These are phyloP conservation scores for Mercurialis annua DNA, from an alignment of 345 rosid genomes.

Conservation along the genomic window DNA sequence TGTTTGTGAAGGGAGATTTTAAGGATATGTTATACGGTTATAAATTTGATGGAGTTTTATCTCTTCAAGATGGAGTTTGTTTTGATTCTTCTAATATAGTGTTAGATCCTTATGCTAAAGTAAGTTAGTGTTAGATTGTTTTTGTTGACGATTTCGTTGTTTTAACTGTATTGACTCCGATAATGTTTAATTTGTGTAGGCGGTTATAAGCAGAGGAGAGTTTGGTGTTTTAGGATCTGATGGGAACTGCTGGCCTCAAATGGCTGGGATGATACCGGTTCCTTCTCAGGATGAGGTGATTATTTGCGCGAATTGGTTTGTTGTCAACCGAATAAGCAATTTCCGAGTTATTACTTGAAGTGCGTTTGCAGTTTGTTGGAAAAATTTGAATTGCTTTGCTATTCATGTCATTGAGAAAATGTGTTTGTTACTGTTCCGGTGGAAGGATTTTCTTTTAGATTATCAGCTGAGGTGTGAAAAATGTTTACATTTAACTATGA, in stretches of 20 bases:
- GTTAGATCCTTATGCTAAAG: conserved; percentile 95
- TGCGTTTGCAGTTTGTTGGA: too few species aligned
- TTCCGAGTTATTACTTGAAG: too few species aligned
- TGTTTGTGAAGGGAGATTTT: conserved; percentile 65
- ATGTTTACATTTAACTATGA: too few species aligned
- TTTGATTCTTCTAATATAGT: conserved; percentile 54
- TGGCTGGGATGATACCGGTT: conserved; percentile 82
- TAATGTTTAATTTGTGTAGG: conserved; percentile 43
- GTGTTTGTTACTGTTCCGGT: too few species aligned
- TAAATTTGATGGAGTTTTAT: conserved; percentile 66
- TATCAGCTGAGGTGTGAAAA: too few species aligned
- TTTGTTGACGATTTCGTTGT: not conserved
- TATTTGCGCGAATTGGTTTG: too few species aligned
- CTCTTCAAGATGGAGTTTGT: conserved; percentile 69
- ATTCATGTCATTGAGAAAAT: too few species aligned
- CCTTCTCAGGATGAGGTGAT: conserved; percentile 56
- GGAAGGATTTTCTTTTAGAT: too few species aligned
- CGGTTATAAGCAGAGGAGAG: conserved; percentile 78
- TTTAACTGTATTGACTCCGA: conserved; percentile 1
- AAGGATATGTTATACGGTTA: conserved; percentile 75
- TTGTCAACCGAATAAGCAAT: too few species aligned
- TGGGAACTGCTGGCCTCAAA: conserved; percentile 84
- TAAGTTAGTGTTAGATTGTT: conserved; percentile 21
- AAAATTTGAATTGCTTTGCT: too few species aligned
- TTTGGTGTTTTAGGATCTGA: conserved; percentile 68